Base-by-base conservation (phyloP, 106 monocot species). In the Hemerocallis citrina region DNA sequence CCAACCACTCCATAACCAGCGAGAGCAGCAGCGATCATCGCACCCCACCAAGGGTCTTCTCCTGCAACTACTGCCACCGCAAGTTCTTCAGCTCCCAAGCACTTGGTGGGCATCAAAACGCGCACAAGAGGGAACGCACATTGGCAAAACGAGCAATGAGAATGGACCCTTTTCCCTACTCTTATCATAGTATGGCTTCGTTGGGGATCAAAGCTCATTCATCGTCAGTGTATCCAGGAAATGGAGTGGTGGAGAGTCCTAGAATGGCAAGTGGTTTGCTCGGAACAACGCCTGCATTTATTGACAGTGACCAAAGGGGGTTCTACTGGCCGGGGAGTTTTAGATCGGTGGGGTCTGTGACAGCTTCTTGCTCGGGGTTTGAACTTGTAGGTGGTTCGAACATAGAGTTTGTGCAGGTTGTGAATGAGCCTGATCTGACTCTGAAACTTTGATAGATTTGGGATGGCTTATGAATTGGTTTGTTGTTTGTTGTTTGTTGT, bases 51-150 rank as follows among this genome's bases (percentile, higher is more conserved):
- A 60, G 69, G 30, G 61, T 69, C 36, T 77, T 77, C 65, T 59
- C 76, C 6, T 82, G 76, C 69, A 81, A 76, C 72, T 81, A 81
- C 72, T 81, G 81, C 81, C 62, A 69, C 16, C 71, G 81, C 23
- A 81, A 76, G 52, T 81, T 81, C 76, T 76, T 59, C 59, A 82
- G 69, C 62, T 81, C 81, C 2, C 75, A 75, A 30, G 72, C 81
- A 16, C 11, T 81, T 34, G 75, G 81, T 2, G 81, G 81, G 43
- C 81, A 81, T 39, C 81, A 81, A 37, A 81, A 81, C 24, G 81
- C 75, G 7, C 81, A 81, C 64, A 75, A 81, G 63, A 66, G 72
- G 16, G 81, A 81, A 37, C 72, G 81, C 2, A 57, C 62, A 3
- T 11, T 73, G 16, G 72, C 72, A 10, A 81, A 73, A 30, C 51